Percentiles rank a stretch among this genome's conserved stretches.
phyloP scores from a whole-genome alignment of 192 early-diverging fungal genomes.

The Phlyctochytrium planicorne region DNA sequence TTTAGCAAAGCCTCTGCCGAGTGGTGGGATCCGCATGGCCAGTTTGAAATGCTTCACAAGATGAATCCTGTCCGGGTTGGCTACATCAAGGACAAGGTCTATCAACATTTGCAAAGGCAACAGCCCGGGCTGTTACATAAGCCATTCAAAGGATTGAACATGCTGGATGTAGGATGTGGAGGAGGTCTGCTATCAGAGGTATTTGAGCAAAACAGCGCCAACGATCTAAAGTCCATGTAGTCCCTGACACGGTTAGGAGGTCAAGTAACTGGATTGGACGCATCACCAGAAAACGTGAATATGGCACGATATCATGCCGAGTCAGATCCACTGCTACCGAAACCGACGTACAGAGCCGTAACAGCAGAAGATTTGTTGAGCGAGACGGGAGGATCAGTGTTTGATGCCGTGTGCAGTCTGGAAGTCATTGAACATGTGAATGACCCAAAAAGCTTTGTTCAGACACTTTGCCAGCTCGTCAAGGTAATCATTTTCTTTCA shows the following conservation, averaged over 20 bases:
- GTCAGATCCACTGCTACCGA: slow-evolving; percentile 62
- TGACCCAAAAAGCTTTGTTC: slow-evolving; percentile 69
- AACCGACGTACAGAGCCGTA: not conserved
- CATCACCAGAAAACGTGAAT: slow-evolving; percentile 75
- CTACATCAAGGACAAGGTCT: slow-evolving; percentile 65
- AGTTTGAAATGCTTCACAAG: slow-evolving; percentile 78
- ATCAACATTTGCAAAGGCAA: not conserved
- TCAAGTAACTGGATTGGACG: slow-evolving; percentile 78
- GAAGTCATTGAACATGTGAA: slow-evolving; percentile 95
- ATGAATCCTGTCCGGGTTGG: slow-evolving; percentile 60
- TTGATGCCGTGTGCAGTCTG: slow-evolving; percentile 80
- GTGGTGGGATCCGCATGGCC: slow-evolving; percentile 92
- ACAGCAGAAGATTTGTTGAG: slow-evolving; percentile 15
- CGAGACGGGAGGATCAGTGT: slow-evolving; percentile 38
- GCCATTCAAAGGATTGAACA: slow-evolving; percentile 52
- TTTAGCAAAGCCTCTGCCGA: slow-evolving; percentile 68
- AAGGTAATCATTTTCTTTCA: slow-evolving; percentile 41
- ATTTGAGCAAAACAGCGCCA: too few relatives aligned
- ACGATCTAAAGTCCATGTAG: too few relatives aligned
- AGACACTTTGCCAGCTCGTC: slow-evolving; percentile 60
- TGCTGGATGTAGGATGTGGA: slow-evolving; percentile 93
- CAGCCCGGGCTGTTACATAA: slow-evolving; percentile 20
- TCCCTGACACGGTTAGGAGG: slow-evolving; percentile 76
- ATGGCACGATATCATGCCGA: slow-evolving; percentile 73
- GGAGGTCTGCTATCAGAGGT: slow-evolving; percentile 89